Base-by-base conservation (phyloP, 2,329 filamentous ascomycete species). In the Chaetothyriales sp. region DNA sequence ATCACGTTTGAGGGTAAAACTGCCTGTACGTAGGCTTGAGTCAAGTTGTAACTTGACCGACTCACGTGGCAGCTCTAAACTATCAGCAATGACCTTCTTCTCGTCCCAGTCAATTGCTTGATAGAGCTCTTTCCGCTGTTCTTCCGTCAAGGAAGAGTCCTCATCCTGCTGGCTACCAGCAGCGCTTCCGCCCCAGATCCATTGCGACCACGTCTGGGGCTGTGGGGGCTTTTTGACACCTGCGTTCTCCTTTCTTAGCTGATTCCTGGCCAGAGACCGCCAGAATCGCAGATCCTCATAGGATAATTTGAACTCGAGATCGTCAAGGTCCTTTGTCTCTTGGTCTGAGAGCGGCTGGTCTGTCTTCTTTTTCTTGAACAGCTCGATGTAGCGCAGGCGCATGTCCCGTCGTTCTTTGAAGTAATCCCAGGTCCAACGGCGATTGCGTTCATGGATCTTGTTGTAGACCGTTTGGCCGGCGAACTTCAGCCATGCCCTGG, bases 101-200 rank as follows among this genome's bases (percentile, higher is more conserved):
- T 99, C 92, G 55, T 98, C 86, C 82, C 90, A 99, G 61, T 96
- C 92, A 61, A 99, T 99, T 47, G 87, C 93, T 59, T 93, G 84
- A 66, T 96, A 98, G 8, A 99, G 77, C 67, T 98, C 90, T 65
- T 96, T 88, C 43, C 90, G 83, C 65, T 99, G 89, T 66, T 96
- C 83, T 55, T 98, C 92, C 0, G 86, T 93, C 76, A 98, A 94
- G 53, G 87, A 79, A 0, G 82, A 86, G 59, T 93, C 84, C 3
- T 81, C 75, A 44, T 84, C 74, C 43, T 84, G 76, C 48, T 75
- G 70, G 48, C 82, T 74, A 19, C 54, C 51, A 12, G 22, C 22
- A 47, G 20, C 2, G 18, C 12, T 43, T 48, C 77, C 68, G 18
- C 90, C 89, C 89, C 90, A 96, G 26, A 86, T 77, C 89, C 90